These are phyloP conservation scores for Naganishia vishniacii DNA, from an alignment of 768 basidiomycete species.

Conservation along the genomic window DNA sequence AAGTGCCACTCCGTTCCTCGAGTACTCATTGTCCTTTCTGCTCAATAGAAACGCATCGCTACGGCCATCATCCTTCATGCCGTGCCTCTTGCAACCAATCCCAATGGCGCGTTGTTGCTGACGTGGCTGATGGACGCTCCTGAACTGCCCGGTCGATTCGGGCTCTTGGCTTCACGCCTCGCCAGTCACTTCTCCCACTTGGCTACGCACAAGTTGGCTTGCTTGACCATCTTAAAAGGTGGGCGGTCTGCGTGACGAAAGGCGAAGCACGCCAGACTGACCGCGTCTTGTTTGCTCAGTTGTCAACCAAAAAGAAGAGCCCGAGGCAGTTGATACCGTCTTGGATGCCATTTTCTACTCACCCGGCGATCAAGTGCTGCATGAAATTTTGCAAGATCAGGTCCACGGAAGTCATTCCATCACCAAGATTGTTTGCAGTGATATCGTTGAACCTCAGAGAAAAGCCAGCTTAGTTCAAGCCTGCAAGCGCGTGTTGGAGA, in stretches of 20 bases:
- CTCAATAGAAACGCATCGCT: conserved; percentile 70
- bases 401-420: conserved; percentile 72
- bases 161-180: conserved; percentile 87
- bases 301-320: conserved; percentile 92
- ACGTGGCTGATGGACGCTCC: conserved; percentile 97
- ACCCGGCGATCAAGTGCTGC: conserved; percentile 78
- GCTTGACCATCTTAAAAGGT: conserved; percentile 81
- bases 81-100: conserved; percentile 93
- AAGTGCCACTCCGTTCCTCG: too few species aligned
- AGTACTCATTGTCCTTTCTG: neutral
- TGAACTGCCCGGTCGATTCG: conserved; percentile 90
- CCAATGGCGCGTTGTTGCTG: conserved; percentile 88
- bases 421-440: conserved; percentile 77
- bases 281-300: conserved; percentile 45
- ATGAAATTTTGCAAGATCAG: conserved; percentile 90
- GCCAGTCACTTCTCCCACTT: conserved; percentile 93
- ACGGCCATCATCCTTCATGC: conserved; percentile 93
- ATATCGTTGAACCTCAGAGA: conserved; percentile 69
- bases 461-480: conserved; percentile 72
- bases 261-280: neutral
- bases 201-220: conserved; percentile 96
- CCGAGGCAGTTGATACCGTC: conserved; percentile 76
- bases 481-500: conserved; percentile 77
- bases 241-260: conserved; percentile 19
- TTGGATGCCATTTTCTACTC: conserved; percentile 88